A percentile compares a stretch with the other conserved stretches of the same genome.
phyloP scores from a whole-genome alignment of 2,329 filamentous ascomycete genomes.

The Fusarium sp. region DNA sequence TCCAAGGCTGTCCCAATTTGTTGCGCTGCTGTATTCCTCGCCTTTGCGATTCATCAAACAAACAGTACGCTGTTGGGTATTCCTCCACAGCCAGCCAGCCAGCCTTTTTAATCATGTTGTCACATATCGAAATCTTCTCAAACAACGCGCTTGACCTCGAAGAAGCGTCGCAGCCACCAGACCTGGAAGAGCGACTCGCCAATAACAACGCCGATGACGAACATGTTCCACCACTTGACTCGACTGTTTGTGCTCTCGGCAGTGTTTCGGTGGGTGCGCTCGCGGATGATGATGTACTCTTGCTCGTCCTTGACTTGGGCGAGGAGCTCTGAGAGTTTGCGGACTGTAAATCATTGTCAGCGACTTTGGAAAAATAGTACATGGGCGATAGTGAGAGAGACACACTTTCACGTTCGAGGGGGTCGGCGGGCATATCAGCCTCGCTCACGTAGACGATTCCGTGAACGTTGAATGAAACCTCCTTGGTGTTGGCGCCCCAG shows the following conservation, averaged over 20 bases:
- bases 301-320: conserved; percentile 97
- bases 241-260: conserved; percentile 97
- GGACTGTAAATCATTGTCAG: conserved; percentile 63
- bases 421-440: conserved; percentile 82
- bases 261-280: conserved; percentile 96
- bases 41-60: conserved; percentile 30
- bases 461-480: conserved; percentile 99
- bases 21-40: conserved; percentile 37
- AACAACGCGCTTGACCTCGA: conserved; percentile 80
- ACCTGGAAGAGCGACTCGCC: conserved; percentile 98
- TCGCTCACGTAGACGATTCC: conserved; percentile 98
- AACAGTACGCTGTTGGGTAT: conserved; percentile 15
- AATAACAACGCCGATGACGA: conserved; percentile 88
- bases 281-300: conserved; percentile 92
- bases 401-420: conserved; percentile 88
- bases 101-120: conserved; percentile 12
- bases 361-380: background rate
- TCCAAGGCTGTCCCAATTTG: conserved; percentile 31
- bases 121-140: conserved; percentile 47
- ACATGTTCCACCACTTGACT: conserved; percentile 99
- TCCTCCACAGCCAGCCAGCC: background rate
- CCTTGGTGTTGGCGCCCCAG: conserved; percentile 95
- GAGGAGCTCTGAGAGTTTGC: conserved; percentile 83
- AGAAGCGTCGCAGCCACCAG: conserved; percentile 99
- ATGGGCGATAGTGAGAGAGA: conserved; percentile 6